Conservation (phyloP, 371 early-diverging fungal species). For the Actinomortierella ambigua region DNA sequence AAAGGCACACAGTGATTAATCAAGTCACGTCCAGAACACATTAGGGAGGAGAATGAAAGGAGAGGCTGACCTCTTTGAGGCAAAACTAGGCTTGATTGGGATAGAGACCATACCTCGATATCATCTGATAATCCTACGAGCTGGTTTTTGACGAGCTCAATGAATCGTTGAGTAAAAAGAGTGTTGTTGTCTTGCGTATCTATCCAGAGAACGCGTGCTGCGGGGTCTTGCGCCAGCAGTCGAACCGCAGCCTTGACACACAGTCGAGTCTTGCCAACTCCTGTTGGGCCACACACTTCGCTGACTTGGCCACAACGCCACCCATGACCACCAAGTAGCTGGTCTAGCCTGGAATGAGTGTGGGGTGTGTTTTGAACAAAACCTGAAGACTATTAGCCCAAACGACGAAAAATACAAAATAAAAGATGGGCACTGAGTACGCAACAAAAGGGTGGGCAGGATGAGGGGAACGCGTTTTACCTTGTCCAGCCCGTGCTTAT, state of each 20-base stretch:
- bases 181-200: slow-evolving; percentile 23
- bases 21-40: no score
- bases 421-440: background rate
- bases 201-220: slow-evolving; percentile 30
- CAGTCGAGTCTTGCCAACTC: slow-evolving; percentile 25
- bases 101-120: background rate
- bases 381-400: background rate
- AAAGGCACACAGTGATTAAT: no score
- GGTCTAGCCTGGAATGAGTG: slow-evolving; percentile 20
- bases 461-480: no score
- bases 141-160: background rate
- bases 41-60: no score
- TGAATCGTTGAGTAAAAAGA: background rate
- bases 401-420: background rate
- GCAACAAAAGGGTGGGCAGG: no score
- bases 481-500: slow-evolving; percentile 22
- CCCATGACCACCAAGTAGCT: slow-evolving; percentile 26
- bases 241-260: slow-evolving; percentile 19
- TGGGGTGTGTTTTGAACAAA: no score
- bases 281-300: slow-evolving; percentile 25
- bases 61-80: background rate
- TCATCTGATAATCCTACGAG: background rate
- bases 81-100: background rate
- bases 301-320: slow-evolving; percentile 30
- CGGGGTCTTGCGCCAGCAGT: slow-evolving; percentile 12